These are phyloP conservation scores for Solanum pimpinellifolium DNA, from an alignment of 257 asterid genomes.

Conservation along the genomic window DNA sequence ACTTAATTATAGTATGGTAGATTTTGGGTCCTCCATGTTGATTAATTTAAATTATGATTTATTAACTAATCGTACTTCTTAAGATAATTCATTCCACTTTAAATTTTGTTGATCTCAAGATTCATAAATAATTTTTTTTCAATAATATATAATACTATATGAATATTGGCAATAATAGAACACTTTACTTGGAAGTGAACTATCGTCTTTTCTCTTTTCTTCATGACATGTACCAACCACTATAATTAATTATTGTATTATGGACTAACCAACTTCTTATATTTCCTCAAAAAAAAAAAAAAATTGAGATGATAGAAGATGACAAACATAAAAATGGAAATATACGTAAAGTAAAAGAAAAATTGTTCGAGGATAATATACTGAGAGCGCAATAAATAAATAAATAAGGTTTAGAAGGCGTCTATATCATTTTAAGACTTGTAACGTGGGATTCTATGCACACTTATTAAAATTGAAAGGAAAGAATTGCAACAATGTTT, in stretches of 20 bases:
- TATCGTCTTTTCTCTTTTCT: background rate
- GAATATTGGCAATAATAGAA: background rate
- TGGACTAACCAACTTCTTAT: background rate
- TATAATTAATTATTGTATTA: background rate
- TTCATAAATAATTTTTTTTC: background rate
- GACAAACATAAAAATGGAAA: background rate
- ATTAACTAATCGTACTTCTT: background rate
- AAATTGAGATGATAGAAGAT: background rate
- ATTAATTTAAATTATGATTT: background rate
- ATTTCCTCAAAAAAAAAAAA: background rate
- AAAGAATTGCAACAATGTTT: no score
- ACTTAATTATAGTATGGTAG: background rate
- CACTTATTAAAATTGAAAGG: background rate
- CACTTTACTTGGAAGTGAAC: background rate
- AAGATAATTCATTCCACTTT: background rate
- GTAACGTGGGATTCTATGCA: no score
- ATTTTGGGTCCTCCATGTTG: background rate
- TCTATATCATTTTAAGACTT: background rate
- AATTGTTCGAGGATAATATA: background rate
- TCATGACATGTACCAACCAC: background rate
- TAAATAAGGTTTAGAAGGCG: background rate
- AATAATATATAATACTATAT: background rate
- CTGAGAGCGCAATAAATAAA: no score
- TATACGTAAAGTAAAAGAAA: background rate
- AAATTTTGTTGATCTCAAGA: background rate